These are phyloP conservation scores for Plenodomus lindquistii DNA, from an alignment of 2,329 filamentous ascomycete species.

Conservation along the genomic window DNA sequence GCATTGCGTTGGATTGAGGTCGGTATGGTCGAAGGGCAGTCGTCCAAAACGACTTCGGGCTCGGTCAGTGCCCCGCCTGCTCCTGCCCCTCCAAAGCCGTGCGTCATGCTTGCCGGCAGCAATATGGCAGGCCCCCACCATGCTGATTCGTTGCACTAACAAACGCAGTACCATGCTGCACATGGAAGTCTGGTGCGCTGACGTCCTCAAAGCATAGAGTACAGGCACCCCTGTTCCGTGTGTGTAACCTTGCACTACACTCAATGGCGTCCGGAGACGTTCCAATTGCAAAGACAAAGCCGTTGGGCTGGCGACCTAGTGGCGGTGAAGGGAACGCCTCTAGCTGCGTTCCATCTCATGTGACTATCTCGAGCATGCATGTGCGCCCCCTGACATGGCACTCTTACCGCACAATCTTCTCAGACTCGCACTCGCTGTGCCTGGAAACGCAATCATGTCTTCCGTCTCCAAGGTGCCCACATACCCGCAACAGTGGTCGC, in stretches of 20 bases:
- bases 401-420: constrained; percentile 4
- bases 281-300: constrained; percentile 20
- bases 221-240: constrained; percentile 20
- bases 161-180: constrained; percentile 29
- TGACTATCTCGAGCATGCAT: constrained; percentile 18
- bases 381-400: constrained; percentile 17
- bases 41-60: constrained; percentile 29
- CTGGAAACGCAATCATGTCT: no score
- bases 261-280: constrained; percentile 22
- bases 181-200: constrained; percentile 18
- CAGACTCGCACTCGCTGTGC: neutral
- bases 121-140: constrained; percentile 10
- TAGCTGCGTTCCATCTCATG: constrained; percentile 21
- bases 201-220: constrained; percentile 24
- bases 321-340: constrained; percentile 23
- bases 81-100: constrained; percentile 28
- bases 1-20: constrained; percentile 10
- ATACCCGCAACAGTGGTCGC: no score
- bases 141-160: constrained; percentile 30
- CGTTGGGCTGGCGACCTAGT: constrained; percentile 13
- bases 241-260: constrained; percentile 30
- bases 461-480: no score
- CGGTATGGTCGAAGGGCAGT: constrained; percentile 23
- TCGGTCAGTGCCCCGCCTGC: constrained; percentile 29
- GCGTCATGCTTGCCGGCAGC: constrained; percentile 35